Evolutionary conservation across 2,329 filamentous ascomycete species (phyloP).

Genomic region (Ilyonectria destructans): DNA sequence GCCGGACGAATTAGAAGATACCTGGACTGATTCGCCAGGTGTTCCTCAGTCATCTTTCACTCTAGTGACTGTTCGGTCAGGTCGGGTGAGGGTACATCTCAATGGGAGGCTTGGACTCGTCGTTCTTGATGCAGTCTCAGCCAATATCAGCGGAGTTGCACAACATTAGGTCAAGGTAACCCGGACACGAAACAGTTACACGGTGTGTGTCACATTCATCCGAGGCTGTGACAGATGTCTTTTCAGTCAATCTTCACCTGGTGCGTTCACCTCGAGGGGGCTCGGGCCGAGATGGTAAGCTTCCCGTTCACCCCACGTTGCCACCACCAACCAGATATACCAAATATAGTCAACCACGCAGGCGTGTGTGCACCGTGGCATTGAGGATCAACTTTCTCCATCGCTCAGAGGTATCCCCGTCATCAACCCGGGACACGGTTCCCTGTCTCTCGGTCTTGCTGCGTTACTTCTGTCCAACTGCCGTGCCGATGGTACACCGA

Average conservation of each 20-base stretch:
- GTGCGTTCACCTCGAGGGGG: not conserved
- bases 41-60: not conserved
- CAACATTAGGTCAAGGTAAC: not conserved
- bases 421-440: not conserved
- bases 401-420: not conserved
- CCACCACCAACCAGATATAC: not conserved
- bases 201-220: not conserved
- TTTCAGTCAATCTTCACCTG: not conserved
- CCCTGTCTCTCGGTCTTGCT: not conserved
- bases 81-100: not conserved
- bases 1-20: not conserved
- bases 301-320: not conserved
- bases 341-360: not conserved
- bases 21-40: not conserved
- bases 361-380: not conserved
- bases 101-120: not conserved
- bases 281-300: constrained; percentile 1
- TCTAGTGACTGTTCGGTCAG: not conserved
- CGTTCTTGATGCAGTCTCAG: not conserved
- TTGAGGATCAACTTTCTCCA: not conserved
- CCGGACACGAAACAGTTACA: not conserved
- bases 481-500: not conserved
- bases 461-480: not conserved
- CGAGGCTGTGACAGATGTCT: not conserved
- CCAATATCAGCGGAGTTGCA: not conserved